Percentiles rank a stretch among this genome's conserved stretches.
Conservation (phyloP, 2,329 filamentous ascomycete species). For the Verticillium longisporum region DNA sequence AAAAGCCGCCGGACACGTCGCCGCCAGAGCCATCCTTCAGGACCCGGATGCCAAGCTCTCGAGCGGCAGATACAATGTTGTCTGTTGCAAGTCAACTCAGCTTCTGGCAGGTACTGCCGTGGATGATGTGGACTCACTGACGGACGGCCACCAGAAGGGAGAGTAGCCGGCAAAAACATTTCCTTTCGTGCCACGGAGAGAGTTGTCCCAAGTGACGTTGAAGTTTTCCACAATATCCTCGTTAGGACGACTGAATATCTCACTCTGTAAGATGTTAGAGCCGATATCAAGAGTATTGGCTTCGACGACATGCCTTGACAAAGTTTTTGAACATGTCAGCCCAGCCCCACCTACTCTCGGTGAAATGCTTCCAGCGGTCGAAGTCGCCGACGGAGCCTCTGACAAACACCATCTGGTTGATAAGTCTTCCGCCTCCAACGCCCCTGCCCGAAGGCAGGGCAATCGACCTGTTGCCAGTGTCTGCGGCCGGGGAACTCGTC, state of each 20-base stretch:
- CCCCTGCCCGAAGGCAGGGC: background rate
- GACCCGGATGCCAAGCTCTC: conserved; percentile 12
- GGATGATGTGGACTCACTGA: conserved; percentile 8
- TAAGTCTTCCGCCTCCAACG: background rate
- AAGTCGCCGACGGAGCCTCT: background rate
- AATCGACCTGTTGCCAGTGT: background rate
- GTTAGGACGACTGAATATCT: conserved; percentile 16
- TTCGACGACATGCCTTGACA: background rate
- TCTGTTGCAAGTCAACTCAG: conserved; percentile 1
- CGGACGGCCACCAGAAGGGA: conserved; percentile 22
- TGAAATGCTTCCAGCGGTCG: background rate
- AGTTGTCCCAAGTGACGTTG: conserved; percentile 17
- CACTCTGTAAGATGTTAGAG: background rate
- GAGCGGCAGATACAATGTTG: conserved; percentile 12
- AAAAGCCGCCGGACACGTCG: conserved; percentile 12
- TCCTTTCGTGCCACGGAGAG: conserved; percentile 18
- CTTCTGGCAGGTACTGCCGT: too few species aligned
- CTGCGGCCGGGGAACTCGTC: conserved; percentile 17
- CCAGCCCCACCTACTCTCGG: conserved; percentile 9
- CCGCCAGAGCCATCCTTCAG: conserved; percentile 11
- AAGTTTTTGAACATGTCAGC: background rate
- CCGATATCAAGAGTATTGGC: too few species aligned
- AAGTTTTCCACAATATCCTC: conserved; percentile 16
- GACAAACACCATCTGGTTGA: background rate
- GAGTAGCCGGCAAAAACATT: conserved; percentile 20